Conservation (phyloP, 371 early-diverging fungal genomes). For the Haplosporangium sp. region DNA sequence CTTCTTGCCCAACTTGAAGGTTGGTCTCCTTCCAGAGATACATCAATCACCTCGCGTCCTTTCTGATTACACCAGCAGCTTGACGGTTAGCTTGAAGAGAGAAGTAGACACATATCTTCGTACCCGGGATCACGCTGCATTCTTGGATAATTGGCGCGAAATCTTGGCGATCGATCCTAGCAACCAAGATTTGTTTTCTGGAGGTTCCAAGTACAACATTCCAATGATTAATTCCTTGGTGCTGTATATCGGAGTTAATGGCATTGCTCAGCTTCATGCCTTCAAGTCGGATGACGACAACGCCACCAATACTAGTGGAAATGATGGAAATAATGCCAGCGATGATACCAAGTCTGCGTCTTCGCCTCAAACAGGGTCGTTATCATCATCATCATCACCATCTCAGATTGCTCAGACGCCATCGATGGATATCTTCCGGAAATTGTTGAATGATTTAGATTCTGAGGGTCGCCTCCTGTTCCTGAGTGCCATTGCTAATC, state of each 20-base stretch:
- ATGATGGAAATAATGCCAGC: not conserved
- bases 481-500: conserved; percentile 94
- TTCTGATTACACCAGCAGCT: conserved; percentile 80
- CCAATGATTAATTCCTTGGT: conserved; percentile 90
- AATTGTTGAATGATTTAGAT: conserved; percentile 81
- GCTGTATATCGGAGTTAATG: conserved; percentile 87
- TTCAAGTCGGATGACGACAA: conserved; percentile 15
- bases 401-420: conserved; percentile 76
- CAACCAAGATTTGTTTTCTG: conserved; percentile 44
- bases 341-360: conserved; percentile 4
- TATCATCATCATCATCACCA: conserved; percentile 19
- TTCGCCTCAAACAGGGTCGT: conserved; percentile 14
- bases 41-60: conserved; percentile 86
- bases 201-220: conserved; percentile 77
- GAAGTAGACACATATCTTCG: conserved; percentile 82
- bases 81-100: conserved; percentile 72
- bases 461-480: conserved; percentile 92
- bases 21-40: conserved; percentile 90
- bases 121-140: conserved; percentile 67
- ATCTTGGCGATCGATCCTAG: conserved; percentile 56
- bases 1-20: conserved; percentile 94
- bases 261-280: conserved; percentile 72
- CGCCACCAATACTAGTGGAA: not conserved
- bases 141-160: conserved; percentile 69
- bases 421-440: conserved; percentile 88